phyloP scores from a whole-genome alignment of 2,329 filamentous ascomycete species.

The Exophiala dermatitidis region DNA sequence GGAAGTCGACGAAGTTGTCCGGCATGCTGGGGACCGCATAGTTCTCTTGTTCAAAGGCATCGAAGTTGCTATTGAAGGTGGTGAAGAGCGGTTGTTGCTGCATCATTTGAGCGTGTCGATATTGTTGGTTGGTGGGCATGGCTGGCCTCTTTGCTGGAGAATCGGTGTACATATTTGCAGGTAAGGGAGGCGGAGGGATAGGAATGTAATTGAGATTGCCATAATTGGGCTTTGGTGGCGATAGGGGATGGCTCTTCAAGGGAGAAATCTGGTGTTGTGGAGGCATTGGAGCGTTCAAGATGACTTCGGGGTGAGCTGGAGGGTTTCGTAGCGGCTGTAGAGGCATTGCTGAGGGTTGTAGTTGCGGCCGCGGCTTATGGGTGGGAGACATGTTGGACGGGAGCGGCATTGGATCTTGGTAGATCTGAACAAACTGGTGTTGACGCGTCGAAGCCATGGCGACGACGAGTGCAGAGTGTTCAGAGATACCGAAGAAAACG shows the following conservation, averaged over 20 bases:
- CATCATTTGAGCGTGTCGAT: conserved; percentile 32
- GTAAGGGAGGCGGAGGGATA: conserved; percentile 42
- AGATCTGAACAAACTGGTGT: conserved; percentile 50
- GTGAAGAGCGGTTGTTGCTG: conserved; percentile 43
- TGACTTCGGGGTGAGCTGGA: conserved; percentile 52
- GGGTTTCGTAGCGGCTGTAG: conserved; percentile 28
- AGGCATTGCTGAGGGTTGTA: conserved; percentile 49
- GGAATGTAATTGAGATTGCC: conserved; percentile 58
- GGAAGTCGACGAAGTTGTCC: conserved; percentile 43
- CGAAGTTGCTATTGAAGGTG: conserved; percentile 40
- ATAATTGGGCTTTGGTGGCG: conserved; percentile 49
- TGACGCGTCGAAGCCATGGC: conserved; percentile 29
- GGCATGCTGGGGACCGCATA: conserved; percentile 36
- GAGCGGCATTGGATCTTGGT: conserved; percentile 48
- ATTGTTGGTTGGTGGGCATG: conserved; percentile 31
- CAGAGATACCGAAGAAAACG: conserved; percentile 10
- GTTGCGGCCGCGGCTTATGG: conserved; percentile 34
- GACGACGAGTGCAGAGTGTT: conserved; percentile 7
- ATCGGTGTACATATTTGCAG: conserved; percentile 40
- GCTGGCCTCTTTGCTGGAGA: conserved; percentile 42
- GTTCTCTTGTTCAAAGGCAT: conserved; percentile 45
- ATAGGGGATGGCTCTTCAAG: conserved; percentile 64
- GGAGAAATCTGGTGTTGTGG: conserved; percentile 38
- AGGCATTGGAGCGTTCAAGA: conserved; percentile 55
- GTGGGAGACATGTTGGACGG: conserved; percentile 32